Percentiles rank a stretch among this genome's conserved stretches.
phyloP scores from a whole-genome alignment of 768 basidiomycete species.

The Auricularia sp. region DNA sequence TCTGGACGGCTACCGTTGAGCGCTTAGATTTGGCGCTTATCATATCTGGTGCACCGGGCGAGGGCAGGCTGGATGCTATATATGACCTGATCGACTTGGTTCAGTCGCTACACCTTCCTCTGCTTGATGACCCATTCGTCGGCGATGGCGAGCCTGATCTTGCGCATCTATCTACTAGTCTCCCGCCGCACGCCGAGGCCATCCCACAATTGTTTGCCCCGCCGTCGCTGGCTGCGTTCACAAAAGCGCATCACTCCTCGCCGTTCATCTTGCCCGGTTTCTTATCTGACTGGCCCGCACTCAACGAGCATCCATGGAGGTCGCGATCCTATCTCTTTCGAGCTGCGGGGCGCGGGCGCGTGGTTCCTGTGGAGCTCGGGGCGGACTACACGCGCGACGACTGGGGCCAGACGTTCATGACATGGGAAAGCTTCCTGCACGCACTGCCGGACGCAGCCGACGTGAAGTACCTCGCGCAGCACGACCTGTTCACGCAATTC shows the following conservation, averaged over 20 bases:
- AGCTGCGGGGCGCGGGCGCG: conserved; percentile 66
- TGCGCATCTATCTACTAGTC: conserved; percentile 1
- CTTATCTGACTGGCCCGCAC: conserved; percentile 69
- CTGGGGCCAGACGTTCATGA: conserved; percentile 76
- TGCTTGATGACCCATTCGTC: conserved; percentile 1
- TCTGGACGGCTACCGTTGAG: conserved; percentile 37
- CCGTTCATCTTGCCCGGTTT: conserved; percentile 72
- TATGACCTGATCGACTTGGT: conserved; percentile 49
- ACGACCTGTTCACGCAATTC: conserved; percentile 78
- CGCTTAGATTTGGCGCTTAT: conserved; percentile 74
- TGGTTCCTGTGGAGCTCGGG: conserved; percentile 88
- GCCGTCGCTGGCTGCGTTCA: conserved; percentile 53
- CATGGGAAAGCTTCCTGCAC: conserved; percentile 67
- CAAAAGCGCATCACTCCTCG: conserved; percentile 26
- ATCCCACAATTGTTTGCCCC: conserved; percentile 20
- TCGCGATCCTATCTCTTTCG: conserved; percentile 58
- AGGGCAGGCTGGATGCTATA: conserved; percentile 50
- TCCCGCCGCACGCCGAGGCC: conserved; percentile 3
- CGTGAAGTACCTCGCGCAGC: conserved; percentile 79
- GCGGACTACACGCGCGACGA: conserved; percentile 65
- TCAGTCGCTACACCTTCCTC: conserved; percentile 33
- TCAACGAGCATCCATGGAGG: conserved; percentile 59
- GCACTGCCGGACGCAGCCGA: conserved; percentile 23
- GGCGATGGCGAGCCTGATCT: neutral
- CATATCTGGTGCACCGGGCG: conserved; percentile 67